Evolutionary conservation across 345 rosid genomes (phyloP), one percentile per base, ranked within the genome.

Genomic region (Hypericum androsaemum): DNA sequence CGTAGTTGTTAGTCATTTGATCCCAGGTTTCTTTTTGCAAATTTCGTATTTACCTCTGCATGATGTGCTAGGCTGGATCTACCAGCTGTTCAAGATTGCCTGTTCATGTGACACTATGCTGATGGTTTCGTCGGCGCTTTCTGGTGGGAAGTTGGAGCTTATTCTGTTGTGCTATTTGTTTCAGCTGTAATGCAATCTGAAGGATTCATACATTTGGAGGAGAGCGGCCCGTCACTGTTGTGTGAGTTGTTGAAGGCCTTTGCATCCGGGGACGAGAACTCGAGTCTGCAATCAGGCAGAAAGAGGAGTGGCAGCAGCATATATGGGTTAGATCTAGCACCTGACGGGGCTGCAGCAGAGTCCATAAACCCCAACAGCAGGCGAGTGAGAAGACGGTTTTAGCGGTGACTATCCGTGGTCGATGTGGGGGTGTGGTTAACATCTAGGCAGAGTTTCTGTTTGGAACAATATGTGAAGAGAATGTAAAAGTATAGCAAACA

Each of bases 171-270:
- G 61, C 47, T 14, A 41, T 64, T 49, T 53, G 57, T 50, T 71
- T 76, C 80, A 92, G 99, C 60, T 41, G 90, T 88, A 58, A 94
- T 88, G 99, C 88, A 82, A 65, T 85, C 97, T 5, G 95, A 88
- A 65, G 99, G 97, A 40, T 94, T 78, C 72, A 78, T 63, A 61
- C 89, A 88, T 67, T 64, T 94, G 78, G 88, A 88, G 64, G 82
- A 83, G 62, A 76, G 81, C 70, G 88, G 94, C 58, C 99, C 97
- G 5, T 60, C 90, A 0, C 55, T 94, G 73, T 52, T 94, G 60
- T 75, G 92, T 0, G 99, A 94, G 71, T 68, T 88, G 65, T 77
- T 92, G 54, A 85, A 72, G 75, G 67, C 83, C 10, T 63, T 79
- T 60, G 98, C 95, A 17, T 65, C 75, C 1, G 83, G 67, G 13